Conservation (phyloP, 2,329 filamentous ascomycete species). For the Knufia fluminis region DNA sequence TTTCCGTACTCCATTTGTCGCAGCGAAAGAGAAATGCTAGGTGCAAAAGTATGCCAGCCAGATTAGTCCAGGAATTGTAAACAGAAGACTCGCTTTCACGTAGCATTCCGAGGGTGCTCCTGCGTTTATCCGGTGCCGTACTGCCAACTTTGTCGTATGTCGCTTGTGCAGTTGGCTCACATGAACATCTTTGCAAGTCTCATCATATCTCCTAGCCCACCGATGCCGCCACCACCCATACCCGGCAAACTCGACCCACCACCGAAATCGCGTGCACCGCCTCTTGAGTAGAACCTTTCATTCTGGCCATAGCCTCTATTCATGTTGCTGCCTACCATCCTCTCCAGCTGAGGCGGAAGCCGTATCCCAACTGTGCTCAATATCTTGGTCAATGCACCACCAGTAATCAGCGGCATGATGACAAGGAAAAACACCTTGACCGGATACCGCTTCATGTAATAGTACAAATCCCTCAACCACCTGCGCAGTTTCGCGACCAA, state of each 20-base stretch:
- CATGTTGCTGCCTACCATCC: conserved; percentile 29
- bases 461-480: conserved; percentile 68
- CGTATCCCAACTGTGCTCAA: conserved; percentile 70
- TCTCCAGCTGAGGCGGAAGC: conserved; percentile 53
- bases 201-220: conserved; percentile 39
- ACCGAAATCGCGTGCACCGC: conserved; percentile 25
- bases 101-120: too few relatives aligned
- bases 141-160: too few relatives aligned
- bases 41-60: too few relatives aligned
- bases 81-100: too few relatives aligned
- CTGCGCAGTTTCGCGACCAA: conserved; percentile 72
- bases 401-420: conserved; percentile 76
- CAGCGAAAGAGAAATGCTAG: too few relatives aligned
- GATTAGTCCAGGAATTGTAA: too few relatives aligned
- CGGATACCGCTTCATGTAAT: conserved; percentile 75
- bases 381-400: conserved; percentile 69
- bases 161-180: too few relatives aligned
- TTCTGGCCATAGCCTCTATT: conserved; percentile 25
- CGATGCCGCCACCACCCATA: conserved; percentile 17
- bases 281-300: conserved; percentile 24
- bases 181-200: conserved; percentile 45
- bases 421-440: conserved; percentile 80
- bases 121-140: too few relatives aligned
- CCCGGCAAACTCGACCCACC: conserved; percentile 21
- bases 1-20: too few relatives aligned